Base-by-base conservation (phyloP, 805 yeast genomes). In the Hanseniaspora occidentalis region DNA sequence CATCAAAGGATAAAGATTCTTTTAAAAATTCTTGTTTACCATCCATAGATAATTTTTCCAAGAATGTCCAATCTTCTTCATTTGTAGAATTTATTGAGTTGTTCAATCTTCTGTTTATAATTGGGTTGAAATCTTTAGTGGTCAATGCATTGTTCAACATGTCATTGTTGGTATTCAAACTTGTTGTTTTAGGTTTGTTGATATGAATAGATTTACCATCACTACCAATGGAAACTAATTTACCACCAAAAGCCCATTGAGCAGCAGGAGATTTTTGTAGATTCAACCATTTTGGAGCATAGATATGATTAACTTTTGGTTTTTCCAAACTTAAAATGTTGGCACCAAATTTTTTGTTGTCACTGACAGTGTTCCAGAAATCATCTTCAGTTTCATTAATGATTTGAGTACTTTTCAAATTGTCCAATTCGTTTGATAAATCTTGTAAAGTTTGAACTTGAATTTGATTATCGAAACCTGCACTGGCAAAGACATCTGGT, bases 321-420 rank as follows among this genome's bases (percentile, higher is more conserved):
- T 96, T 92, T 49, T 79, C 84, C 52, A 71, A 79, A 51, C 75
- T 80, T 96, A 96, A 89, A 59, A 88, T 89, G 45, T 83, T 95
- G 37, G 74, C 75, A 52, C 83, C 94, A 26, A 62, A 50, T 41
- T 52, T 61, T 31, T 50, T 50, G 49, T 54, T 17, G 53, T 43
- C 14, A 6, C 42, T 40, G 3, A 48, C 38, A 50, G 77, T 71
- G 51, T 76, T 80, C 96, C 96, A 92, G 60, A 92, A 92, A 47
- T 84, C 95, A 39, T 75, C 76, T 53, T 84, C 95, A n/a, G 49
- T 54, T 17, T 54, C 45, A 11, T 53, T 56, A 24, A 51, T 48
- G 25, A 50, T 48, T 37, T 57, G 61, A 17, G 57, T 43, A 7
- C 34, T 22, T n/a, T 52, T 57, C 36, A 52, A 47, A 29, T 50